Evolutionary conservation across 2,329 filamentous ascomycete genomes (phyloP).

Genomic region (Colletotrichum costaricense): DNA sequence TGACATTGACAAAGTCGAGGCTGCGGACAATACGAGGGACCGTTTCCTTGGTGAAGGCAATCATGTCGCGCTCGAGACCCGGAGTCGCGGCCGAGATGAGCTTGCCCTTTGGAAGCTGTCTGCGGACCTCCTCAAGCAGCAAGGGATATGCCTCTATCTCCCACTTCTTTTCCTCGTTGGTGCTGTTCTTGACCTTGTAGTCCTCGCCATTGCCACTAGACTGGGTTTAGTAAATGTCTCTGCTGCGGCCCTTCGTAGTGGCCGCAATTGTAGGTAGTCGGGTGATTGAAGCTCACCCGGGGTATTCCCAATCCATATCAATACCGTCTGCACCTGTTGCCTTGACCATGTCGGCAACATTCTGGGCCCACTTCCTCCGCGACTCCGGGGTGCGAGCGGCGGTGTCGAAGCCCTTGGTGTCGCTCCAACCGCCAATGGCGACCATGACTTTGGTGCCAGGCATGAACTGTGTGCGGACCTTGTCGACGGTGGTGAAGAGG

Average conservation of each 20-base stretch:
- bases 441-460: constrained; percentile 72
- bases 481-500: constrained; percentile 63
- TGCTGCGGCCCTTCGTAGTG: not conserved
- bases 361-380: constrained; percentile 70
- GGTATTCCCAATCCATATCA: constrained; percentile 75
- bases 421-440: constrained; percentile 81
- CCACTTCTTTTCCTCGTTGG: constrained; percentile 69
- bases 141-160: constrained; percentile 74
- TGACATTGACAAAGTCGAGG: constrained; percentile 75
- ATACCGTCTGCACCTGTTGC: constrained; percentile 73
- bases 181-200: constrained; percentile 66
- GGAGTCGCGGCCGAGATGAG: constrained; percentile 77
- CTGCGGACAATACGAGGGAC: constrained; percentile 67
- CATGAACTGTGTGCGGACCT: constrained; percentile 60
- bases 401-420: constrained; percentile 70
- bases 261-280: not conserved
- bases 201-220: constrained; percentile 74
- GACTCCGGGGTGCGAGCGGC: constrained; percentile 58
- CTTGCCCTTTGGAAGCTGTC: constrained; percentile 65
- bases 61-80: constrained; percentile 72
- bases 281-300: constrained; percentile 49
- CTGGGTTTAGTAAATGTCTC: not conserved
- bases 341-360: constrained; percentile 72
- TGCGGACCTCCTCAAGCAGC: constrained; percentile 68
- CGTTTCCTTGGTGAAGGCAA: constrained; percentile 71